Evolutionary conservation across 371 early-diverging fungal species (phyloP).

Genomic region (Quaeritorhiza haematococci): DNA sequence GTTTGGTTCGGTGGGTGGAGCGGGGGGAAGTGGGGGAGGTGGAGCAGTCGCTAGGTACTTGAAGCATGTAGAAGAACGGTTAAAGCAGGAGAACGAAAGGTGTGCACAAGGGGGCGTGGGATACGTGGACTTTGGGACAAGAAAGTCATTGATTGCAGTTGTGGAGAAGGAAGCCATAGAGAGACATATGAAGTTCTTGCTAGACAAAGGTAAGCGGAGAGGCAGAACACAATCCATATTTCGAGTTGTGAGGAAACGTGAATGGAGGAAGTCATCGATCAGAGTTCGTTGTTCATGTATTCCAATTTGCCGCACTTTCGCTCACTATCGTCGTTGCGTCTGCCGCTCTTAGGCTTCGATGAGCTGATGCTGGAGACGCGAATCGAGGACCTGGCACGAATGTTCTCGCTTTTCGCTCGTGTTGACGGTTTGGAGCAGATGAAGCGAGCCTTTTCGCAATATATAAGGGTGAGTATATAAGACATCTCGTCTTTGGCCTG

Average conservation of each 20-base stretch:
- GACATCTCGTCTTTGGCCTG: not conserved
- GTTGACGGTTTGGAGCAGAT: constrained; percentile 33
- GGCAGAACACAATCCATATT: too few species aligned
- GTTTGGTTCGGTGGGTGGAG: constrained; percentile 12
- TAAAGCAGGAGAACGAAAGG: constrained; percentile 45
- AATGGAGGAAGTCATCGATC: too few species aligned
- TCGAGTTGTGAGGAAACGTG: too few species aligned
- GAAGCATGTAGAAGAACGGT: constrained; percentile 54
- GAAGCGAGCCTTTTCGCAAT: constrained; percentile 19
- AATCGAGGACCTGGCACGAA: constrained; percentile 49
- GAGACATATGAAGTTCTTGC: constrained; percentile 51
- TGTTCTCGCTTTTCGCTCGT: constrained; percentile 52
- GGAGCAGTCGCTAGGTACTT: constrained; percentile 54
- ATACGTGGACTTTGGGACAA: constrained; percentile 41
- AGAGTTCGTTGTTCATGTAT: too few species aligned
- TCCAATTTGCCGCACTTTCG: not conserved
- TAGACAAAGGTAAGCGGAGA: constrained; percentile 56
- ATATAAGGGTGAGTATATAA: constrained; percentile 25
- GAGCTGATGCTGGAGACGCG: constrained; percentile 56
- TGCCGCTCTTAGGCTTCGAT: constrained; percentile 53
- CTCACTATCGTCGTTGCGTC: not conserved
- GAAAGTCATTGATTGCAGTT: constrained; percentile 47
- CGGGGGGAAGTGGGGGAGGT: constrained; percentile 1
- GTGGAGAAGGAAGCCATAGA: constrained; percentile 62
- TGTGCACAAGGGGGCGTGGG: constrained; percentile 22